phyloP scores from a whole-genome alignment of 352 stramenopile genomes.

The Globisporangium cylindrosporum region DNA sequence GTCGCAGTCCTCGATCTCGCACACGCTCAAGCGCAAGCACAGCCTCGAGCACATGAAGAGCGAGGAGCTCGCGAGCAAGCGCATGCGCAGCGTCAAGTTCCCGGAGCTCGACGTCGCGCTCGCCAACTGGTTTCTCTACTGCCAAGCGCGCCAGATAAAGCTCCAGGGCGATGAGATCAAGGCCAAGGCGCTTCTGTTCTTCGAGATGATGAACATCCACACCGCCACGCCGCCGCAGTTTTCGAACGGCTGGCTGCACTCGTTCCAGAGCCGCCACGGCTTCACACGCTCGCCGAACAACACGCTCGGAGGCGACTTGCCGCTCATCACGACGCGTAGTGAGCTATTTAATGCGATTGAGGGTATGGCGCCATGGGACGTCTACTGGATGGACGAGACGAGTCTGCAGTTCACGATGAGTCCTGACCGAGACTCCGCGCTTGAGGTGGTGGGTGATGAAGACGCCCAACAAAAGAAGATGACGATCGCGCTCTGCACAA shows the following conservation, averaged over 20 bases:
- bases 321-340: constrained; percentile 42
- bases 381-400: constrained; percentile 81
- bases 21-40: constrained; percentile 74
- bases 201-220: constrained; percentile 55
- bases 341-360: constrained; percentile 47
- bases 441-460: background rate
- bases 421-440: constrained; percentile 27
- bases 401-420: constrained; percentile 46
- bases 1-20: constrained; percentile 79
- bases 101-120: constrained; percentile 73
- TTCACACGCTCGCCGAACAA: constrained; percentile 43
- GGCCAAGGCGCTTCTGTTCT: constrained; percentile 65
- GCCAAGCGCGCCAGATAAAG: constrained; percentile 50
- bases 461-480: constrained; percentile 28
- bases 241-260: constrained; percentile 87
- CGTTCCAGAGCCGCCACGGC: constrained; percentile 72
- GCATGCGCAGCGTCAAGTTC: constrained; percentile 72
- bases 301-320: constrained; percentile 23
- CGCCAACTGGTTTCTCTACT: constrained; percentile 82
- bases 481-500: constrained; percentile 62
- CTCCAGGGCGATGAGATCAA: constrained; percentile 75
- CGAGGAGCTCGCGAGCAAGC: constrained; percentile 75
- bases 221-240: constrained; percentile 59
- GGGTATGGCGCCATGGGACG: constrained; percentile 45
- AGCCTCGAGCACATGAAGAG: constrained; percentile 72